Base-by-base conservation (phyloP, 257 asterid species). In the Solanum dulcamara region DNA sequence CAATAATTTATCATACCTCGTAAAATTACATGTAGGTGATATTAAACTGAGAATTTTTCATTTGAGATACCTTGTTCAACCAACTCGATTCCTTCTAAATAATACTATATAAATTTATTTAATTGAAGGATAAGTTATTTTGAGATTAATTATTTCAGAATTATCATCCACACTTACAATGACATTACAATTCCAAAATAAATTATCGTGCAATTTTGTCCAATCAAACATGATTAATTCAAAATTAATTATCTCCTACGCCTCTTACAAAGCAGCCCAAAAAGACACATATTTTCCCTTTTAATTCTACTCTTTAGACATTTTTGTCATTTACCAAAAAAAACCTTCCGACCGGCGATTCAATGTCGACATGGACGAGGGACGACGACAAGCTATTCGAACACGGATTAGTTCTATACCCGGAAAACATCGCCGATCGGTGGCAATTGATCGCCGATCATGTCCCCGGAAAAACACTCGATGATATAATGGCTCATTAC, bases 371-470 rank as follows among this genome's bases (percentile, higher is more conserved):
- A 42, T 92, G 97, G 97, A 89, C 87, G 48, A 86, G 93, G 53
- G 77, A 86, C 6, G 97, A 94, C 74, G 93, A 92, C 86, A 94
- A 92, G 84, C 7, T 90, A 1, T 94, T 94, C 53, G 97, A 94
- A 89, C 84, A 88, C 68, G 94, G 91, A 35, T 66, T 94, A 86
- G 91, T 94, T 44, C 62, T 88, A 40, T 91, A 84, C 42, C 91
- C 96, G 13, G 97, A 94, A 48, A 93, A 88, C 7, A 28, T 77
- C 18, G 86, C 50, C 30, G 91, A 92, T 86, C 90, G 96, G 77
- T 94, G 96, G 96, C 87, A 84, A 71, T 87, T 50, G 81, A 94
- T 94, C 33, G 94, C 97, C 8, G 86, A 84, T 20, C 85, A 64
- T 57, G 84, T 94, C 5, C 94, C 94, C 0, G 90, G 90, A 1